These are phyloP conservation scores for Batkoa obscura DNA, from an alignment of 371 early-diverging fungal species.

Conservation along the genomic window DNA sequence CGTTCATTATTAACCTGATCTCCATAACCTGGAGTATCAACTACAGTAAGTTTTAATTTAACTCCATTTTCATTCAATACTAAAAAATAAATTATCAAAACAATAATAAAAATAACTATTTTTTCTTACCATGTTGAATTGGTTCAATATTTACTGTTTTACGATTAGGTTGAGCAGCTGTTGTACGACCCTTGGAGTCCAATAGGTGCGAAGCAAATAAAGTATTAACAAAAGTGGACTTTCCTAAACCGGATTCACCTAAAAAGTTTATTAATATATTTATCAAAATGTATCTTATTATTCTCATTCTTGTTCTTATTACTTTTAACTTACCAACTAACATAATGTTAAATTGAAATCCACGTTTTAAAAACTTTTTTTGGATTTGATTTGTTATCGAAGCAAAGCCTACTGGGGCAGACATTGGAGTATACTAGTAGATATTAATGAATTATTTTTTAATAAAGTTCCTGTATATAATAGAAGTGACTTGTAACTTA, in stretches of 20 bases:
- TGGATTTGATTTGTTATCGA: constrained; percentile 84
- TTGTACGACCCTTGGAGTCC: constrained; percentile 60
- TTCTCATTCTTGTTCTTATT: too few relatives aligned
- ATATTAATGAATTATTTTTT: too few relatives aligned
- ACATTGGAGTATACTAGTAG: not conserved
- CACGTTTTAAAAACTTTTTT: constrained; percentile 77
- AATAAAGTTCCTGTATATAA: too few relatives aligned
- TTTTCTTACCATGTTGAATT: constrained; percentile 39
- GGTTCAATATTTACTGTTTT: constrained; percentile 73
- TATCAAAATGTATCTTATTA: too few relatives aligned
- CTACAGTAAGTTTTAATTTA: constrained; percentile 60
- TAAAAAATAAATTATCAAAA: constrained; percentile 10
- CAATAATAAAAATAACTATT: not conserved
- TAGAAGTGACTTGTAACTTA: too few relatives aligned
- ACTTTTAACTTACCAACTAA: constrained; percentile 46
- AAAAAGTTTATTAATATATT: constrained; percentile 6
- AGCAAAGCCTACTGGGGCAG: constrained; percentile 86
- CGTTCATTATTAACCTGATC: constrained; percentile 78
- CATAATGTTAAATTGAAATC: constrained; percentile 89
- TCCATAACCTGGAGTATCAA: constrained; percentile 64
- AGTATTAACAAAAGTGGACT: constrained; percentile 96
- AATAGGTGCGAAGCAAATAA: constrained; percentile 69
- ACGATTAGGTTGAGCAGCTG: constrained; percentile 48
- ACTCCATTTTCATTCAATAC: constrained; percentile 73
- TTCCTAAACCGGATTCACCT: constrained; percentile 96